A percentile compares a stretch with the other conserved stretches of the same genome.
phyloP scores from a whole-genome alignment of 2,329 filamentous ascomycete genomes.

The Pezicula radicicola region DNA sequence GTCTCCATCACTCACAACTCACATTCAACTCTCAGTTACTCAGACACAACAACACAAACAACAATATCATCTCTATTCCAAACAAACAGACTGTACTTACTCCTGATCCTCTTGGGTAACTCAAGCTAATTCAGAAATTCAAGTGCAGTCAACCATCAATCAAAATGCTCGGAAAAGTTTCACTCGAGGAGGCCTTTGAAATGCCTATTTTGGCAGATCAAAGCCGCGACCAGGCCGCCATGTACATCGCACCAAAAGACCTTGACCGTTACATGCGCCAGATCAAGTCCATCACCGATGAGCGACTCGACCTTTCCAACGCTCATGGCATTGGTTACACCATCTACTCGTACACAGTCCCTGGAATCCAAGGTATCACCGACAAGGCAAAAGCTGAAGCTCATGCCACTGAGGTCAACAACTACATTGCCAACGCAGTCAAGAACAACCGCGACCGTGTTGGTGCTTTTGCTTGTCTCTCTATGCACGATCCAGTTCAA shows the following conservation, averaged over 20 bases:
- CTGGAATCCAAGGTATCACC: slow-evolving; percentile 43
- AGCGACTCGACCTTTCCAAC: slow-evolving; percentile 41
- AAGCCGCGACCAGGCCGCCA: slow-evolving; percentile 31
- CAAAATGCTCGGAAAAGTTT: slow-evolving; percentile 57
- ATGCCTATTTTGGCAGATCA: slow-evolving; percentile 56
- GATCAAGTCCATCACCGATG: slow-evolving; percentile 44
- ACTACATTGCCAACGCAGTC: slow-evolving; percentile 19
- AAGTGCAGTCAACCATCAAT: background rate
- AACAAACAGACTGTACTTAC: no score
- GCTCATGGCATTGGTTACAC: slow-evolving; percentile 46
- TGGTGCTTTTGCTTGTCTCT: slow-evolving; percentile 45
- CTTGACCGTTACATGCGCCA: slow-evolving; percentile 29
- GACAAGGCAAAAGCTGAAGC: slow-evolving; percentile 39
- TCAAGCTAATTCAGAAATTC: no score
- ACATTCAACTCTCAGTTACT: no score
- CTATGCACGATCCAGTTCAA: slow-evolving; percentile 50
- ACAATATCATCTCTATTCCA: no score
- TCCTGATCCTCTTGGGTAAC: no score
- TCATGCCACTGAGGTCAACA: slow-evolving; percentile 35
- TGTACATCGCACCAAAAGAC: no score
- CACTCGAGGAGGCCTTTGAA: slow-evolving; percentile 60
- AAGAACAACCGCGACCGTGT: slow-evolving; percentile 32
- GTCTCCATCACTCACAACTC: no score
- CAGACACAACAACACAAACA: no score
- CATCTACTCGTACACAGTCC: slow-evolving; percentile 46